These are phyloP conservation scores for Sclerotinia glacialis DNA, from an alignment of 2,329 filamentous ascomycete species.

Conservation along the genomic window DNA sequence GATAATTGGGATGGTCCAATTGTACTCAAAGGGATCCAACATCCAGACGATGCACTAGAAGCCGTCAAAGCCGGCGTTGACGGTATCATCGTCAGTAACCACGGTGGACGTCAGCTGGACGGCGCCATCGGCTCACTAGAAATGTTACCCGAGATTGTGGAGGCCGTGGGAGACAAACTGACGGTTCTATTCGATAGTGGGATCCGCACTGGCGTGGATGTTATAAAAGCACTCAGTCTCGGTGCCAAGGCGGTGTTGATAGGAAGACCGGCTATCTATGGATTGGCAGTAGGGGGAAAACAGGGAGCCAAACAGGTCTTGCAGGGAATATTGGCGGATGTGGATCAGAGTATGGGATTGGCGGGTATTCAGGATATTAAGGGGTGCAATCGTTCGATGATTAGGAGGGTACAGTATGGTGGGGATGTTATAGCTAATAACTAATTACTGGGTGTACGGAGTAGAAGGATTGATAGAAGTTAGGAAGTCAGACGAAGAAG, in stretches of 20 bases:
- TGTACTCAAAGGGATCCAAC: conserved; percentile 57
- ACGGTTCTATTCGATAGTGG: conserved; percentile 61
- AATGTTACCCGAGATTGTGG: conserved; percentile 58
- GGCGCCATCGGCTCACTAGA: conserved; percentile 54
- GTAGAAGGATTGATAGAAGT: background rate
- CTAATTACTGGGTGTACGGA: conserved; percentile 19
- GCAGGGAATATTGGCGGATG: conserved; percentile 50
- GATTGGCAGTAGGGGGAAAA: conserved; percentile 52
- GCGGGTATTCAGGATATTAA: conserved; percentile 45
- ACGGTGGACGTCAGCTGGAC: conserved; percentile 56
- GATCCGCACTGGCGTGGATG: conserved; percentile 53
- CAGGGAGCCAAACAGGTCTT: conserved; percentile 53
- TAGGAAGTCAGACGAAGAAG: too few relatives aligned
- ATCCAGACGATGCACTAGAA: conserved; percentile 48
- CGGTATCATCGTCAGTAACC: conserved; percentile 56
- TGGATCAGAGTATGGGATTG: conserved; percentile 56
- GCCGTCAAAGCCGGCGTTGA: conserved; percentile 47
- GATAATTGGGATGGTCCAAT: conserved; percentile 63
- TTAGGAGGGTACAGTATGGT: conserved; percentile 32
- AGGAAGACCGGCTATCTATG: conserved; percentile 57
- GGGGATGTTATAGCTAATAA: conserved; percentile 34
- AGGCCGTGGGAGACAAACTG: conserved; percentile 58
- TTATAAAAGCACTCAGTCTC: conserved; percentile 55
- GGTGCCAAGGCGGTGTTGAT: conserved; percentile 57
- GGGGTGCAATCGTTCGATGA: conserved; percentile 32